Base-by-base conservation (phyloP, 2,329 filamentous ascomycete species). In the Drechslerella stenobrocha region DNA sequence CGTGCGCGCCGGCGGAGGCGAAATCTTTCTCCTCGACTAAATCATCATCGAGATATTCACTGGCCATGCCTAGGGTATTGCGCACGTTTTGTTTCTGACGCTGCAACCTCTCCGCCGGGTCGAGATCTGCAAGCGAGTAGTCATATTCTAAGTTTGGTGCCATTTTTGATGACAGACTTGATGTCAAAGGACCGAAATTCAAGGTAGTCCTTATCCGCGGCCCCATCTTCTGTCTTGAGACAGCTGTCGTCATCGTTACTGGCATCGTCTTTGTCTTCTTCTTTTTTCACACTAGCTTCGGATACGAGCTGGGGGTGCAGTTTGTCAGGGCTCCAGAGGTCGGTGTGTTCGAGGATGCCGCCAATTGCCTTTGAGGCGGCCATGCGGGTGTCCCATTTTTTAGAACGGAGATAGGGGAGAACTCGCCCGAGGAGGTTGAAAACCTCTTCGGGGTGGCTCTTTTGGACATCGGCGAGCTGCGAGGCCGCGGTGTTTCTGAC, bases 401-500 rank as follows among this genome's bases (percentile, higher is more conserved):
- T 96, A 72, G 93, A 92, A 63, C 89, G 85, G 26, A 98, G 82
- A 77, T 96, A 98, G 0, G 93, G 92, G n/a, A 98, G 86, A 28
- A 98, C 91, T 67, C 92, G 83, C 26, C 90, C 92, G 9, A 98
- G 82, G 4, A 98, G 82, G 75, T 97, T 96, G 78, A 97, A 97
- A 0, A 98, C 81, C 77, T 98, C 95, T 78, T 98, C 92, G 0
- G 93, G 93, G 74, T 97, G 93, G 76, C 93, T 89, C 76, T 96
- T 97, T 78, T 98, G 95, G 77, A 96, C 93, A 78, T 98, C 93
- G 70, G 91, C 93, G 70, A 98, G 83, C 78, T 98, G 93, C 75
- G 95, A 90, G 70, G 95, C 93, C 70, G 93, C 95, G 70, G 93
- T 98, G 75, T 96, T 95, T 72, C 95, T 87, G 75, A 98, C 97